Base-by-base conservation (phyloP, 1,139 yeast species). In the Candida neerlandica region DNA sequence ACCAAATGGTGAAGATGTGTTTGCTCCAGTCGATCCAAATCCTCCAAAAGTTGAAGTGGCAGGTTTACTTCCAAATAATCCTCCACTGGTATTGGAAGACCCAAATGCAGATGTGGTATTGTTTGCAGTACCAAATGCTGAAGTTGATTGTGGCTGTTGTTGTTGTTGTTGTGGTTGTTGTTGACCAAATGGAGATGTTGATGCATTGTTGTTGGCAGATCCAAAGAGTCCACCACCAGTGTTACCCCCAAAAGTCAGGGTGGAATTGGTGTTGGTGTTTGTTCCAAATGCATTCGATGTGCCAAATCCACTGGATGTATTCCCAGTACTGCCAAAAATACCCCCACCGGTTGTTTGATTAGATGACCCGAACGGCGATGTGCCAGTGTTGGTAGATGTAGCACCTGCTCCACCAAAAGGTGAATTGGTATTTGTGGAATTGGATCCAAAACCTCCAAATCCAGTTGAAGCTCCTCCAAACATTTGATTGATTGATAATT, bases 361-460 rank as follows among this genome's bases (percentile, higher is more conserved):
- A 19, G 57, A 46, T 14, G 58, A 55, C 4, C 78, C 80, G 61
- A 75, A 75, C 7, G 77, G 70, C 14, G 77, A 66, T 29, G 71
- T 55, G 14, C 61, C 46, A 10, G 51, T 41, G 41, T 48, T 50
- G 45, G 58, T 57, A 47, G 45, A 21, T 19, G 59, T 52, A 15
- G 55, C 57, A 29, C 56, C 58, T 47, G 58, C 53, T 14, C 53
- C 53, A 15, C 58, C 58, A 57, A 75, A 75, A 1, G 77, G 73
- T 2, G 75, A 66, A 33, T 63, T 62, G 42, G 64, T 55, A 49
- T 62, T 65, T 50, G 62, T 58, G 46, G 64, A 57, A 46, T 66
- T 61, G 37, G 68, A 59, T 16, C 86, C 86, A 65, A 84, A 84
- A 29, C 86, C 86, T 37, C 87, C 87, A 60, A 82, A 82, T 15